Base-by-base conservation (phyloP, 768 basidiomycete species). In the Lactarius indigo region DNA sequence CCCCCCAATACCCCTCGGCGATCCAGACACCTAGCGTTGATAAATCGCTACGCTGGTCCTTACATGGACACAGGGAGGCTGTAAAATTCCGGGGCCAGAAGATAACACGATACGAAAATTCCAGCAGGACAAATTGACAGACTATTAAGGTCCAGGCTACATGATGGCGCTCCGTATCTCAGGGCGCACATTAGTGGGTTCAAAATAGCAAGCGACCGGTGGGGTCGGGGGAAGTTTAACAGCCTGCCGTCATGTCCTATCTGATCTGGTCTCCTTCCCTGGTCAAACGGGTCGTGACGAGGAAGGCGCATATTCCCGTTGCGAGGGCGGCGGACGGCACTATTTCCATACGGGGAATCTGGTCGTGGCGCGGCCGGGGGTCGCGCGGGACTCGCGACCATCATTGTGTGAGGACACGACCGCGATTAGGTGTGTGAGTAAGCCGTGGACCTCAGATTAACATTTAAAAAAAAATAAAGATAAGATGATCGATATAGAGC, bases 321-420 rank as follows among this genome's bases (percentile, higher is more conserved):
- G 18, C 30, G 55, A 56, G 10, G 30, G 30, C n/a, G 35, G 35
- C 10, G 3, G 5, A 31, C 10, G 55, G 60, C 23, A 37, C 13
- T 28, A 37, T 57, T 23, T n/a, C 33, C 31, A 42, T 67, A 30
- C 55, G 37, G 28, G 31, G 56, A 23, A 33, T 33, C 26, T 44
- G 26, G 50, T 62, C 17, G 54, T 61, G 8, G 61, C 61, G 20
- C 39, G 47, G 30, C n/a, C n/a, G 8, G 50, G 12, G 18, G 42
- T 47, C 10, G 41, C 23, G 66, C 61, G 8, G 54, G n/a, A 13
- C 35, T 35, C 52, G 62, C 61, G 55, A 44, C 61, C 23, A 23
- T 23, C 23, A 20, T 42, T 13, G 12, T 26, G 26, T 26, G 50
- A 26, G 7, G 13, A 47, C n/a, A n/a, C 12, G 23, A 13, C 26